Base-by-base conservation (phyloP, 805 yeast genomes). In the Isabelozyma gotoi region DNA sequence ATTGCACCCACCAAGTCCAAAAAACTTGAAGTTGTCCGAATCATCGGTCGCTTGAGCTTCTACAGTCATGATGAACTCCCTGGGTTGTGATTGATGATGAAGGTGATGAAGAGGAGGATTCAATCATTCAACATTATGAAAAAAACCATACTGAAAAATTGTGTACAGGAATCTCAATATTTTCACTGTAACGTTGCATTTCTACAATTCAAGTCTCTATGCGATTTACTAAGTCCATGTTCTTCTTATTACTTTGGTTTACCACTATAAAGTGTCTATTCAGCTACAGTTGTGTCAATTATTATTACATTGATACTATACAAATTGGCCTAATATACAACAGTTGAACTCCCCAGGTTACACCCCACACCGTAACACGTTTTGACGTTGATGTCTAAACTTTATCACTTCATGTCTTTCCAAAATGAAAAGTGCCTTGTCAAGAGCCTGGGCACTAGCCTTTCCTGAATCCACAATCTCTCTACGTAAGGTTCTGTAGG, bases 1-100 rank as follows among this genome's bases (percentile, higher is more conserved):
- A 53, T 86, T 88, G 50, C 98, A 96, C n/a, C 98, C 99, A 6
- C 99, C 99, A 5, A 94, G 76, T 18, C 96, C 91, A 47, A 87
- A 80, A 69, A 94, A 94, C 60, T 80, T 80, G 57, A 72, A 71
- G 50, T 60, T 60, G 24, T 71, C 76, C 38, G 68, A 53, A 43
- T 60, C 68, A 41, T 67, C 70, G 14, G 51, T 36, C 38, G 44
- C 48, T 27, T 40, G 45, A 27, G 21, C 37, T 5, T 49, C 55
- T 15, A 43, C 45, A 6, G 50, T 42, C 56, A 49, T 51, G 12
- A n/a, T 24, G 29, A 24, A 24, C 29, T 24, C 29, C 29, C 12
- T 10, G n/a, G n/a, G 6, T 10, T 24, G 29, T 24, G 29, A 24
- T 24, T 24, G 29, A 24, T 24, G 29, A 24, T 10, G 29, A 24